Percentiles rank a stretch among this genome's conserved stretches.
These are phyloP conservation scores for Mucor piriformis DNA, from an alignment of 371 early-diverging fungal genomes.

Conservation along the genomic window DNA sequence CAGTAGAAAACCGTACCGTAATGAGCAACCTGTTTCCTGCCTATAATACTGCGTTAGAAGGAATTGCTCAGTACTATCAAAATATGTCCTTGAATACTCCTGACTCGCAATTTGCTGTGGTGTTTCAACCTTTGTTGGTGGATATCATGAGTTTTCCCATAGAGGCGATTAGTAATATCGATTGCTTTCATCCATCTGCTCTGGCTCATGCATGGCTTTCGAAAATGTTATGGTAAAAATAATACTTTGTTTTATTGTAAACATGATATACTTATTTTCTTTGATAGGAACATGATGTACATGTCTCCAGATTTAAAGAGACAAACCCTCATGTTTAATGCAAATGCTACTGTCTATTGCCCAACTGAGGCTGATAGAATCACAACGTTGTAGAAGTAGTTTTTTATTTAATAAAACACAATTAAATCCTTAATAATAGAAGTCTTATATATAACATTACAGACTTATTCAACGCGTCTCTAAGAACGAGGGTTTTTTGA, in stretches of 20 bases:
- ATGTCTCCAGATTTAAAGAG: neutral
- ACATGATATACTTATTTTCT: neutral
- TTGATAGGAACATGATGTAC: constrained; percentile 29
- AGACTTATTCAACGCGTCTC: too few relatives aligned
- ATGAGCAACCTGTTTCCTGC: constrained; percentile 33
- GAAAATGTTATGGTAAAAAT: constrained; percentile 40
- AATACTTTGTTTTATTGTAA: neutral
- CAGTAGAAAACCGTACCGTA: constrained; percentile 36
- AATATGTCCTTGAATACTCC: neutral
- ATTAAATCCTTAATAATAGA: too few relatives aligned
- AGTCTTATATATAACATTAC: too few relatives aligned
- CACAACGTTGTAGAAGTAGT: constrained; percentile 8
- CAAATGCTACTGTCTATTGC: constrained; percentile 33
- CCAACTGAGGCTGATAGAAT: constrained; percentile 43
- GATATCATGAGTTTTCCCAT: constrained; percentile 49
- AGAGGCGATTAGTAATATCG: constrained; percentile 41
- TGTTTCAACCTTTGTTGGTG: constrained; percentile 40
- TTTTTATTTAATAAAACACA: too few relatives aligned
- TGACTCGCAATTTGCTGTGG: constrained; percentile 40
- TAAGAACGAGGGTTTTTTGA: too few relatives aligned
- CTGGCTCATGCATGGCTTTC: constrained; percentile 34
- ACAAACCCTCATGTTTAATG: constrained; percentile 20
- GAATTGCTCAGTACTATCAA: constrained; percentile 25
- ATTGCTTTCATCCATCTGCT: constrained; percentile 40
- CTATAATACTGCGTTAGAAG: constrained; percentile 38